These are phyloP conservation scores for Aspergillus phoenicis DNA, from an alignment of 2,329 filamentous ascomycete species.

Conservation along the genomic window DNA sequence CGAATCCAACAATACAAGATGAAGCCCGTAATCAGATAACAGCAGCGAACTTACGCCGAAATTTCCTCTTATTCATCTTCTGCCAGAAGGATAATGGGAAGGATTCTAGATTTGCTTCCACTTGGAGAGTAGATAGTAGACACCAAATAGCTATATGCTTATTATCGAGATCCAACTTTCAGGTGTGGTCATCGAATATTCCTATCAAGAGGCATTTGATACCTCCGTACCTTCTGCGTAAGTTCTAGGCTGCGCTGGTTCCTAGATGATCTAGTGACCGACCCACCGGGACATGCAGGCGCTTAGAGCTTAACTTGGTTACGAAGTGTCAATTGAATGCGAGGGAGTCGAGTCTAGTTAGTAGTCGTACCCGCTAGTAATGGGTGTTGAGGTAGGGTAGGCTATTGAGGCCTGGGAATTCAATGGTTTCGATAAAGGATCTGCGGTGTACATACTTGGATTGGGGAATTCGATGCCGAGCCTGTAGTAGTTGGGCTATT, in stretches of 20 bases:
- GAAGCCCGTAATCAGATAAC: background rate
- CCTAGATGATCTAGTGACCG: background rate
- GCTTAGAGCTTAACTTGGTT: background rate
- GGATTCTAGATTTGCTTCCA: conserved; percentile 27
- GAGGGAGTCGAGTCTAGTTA: too few relatives aligned
- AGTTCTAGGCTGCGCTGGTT: background rate
- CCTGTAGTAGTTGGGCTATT: background rate
- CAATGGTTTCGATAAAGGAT: background rate
- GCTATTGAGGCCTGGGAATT: background rate
- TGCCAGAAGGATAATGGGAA: conserved; percentile 35
- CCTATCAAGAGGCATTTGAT: too few relatives aligned
- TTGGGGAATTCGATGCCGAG: background rate
- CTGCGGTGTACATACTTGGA: background rate
- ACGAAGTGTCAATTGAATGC: too few relatives aligned
- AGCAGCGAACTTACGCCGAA: background rate
- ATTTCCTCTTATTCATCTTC: background rate
- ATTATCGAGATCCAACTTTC: background rate
- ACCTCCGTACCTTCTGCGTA: background rate
- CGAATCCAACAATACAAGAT: background rate
- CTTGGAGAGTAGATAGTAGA: conserved; percentile 16
- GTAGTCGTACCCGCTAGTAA: background rate
- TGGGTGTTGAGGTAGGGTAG: background rate
- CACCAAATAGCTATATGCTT: background rate
- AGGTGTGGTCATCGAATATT: background rate
- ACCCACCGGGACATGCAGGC: background rate